Base-by-base conservation (phyloP, 257 asterid species). In the Solanum clarkiae region DNA sequence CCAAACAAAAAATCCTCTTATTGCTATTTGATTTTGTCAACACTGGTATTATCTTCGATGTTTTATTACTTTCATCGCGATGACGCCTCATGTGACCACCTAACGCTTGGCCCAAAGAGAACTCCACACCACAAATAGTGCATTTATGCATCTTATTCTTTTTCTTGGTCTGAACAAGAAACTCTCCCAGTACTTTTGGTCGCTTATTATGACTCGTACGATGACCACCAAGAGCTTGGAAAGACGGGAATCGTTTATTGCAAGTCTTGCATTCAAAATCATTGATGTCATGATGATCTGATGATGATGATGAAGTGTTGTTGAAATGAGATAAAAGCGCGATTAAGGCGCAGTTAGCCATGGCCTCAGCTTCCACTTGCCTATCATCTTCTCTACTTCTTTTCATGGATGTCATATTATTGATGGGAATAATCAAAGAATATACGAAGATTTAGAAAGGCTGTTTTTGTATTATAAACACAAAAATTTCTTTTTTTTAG, bases 251-350 rank as follows among this genome's bases (percentile, higher is more conserved):
- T 2, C 56, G 24, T 36, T 77, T 57, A 63, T 22, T 24, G 12
- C 86, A 84, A 29, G 86, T 84, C 84, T 75, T 84, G 80, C 87
- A 84, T 70, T 75, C 65, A 20, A 84, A 84, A 17, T 83, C 66
- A 66, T 66, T 24, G 2, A 5, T 62, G 11, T 12, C 12, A n/a
- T 10, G 75, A 5, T 53, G 75, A 7, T 42, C 12, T 65, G 8
- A 3, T 54, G 63, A 53, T 26, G 62, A 12, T 13, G 13, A 12
- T 4, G 10, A n/a, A n/a, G n/a, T 68, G 49, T 12, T 29, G 42
- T 40, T 32, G 22, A 70, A 14, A 15, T n/a, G 63, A 22, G 81
- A 83, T 11, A 68, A 59, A 49, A 68, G 53, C 18, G 22, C 62
- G 22, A 24, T 42, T 17, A 83, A 56, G 16, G 79, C 53, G 11